A percentile compares a stretch with the other conserved stretches of the same genome.
These are phyloP conservation scores for Apiotrichum veenhuisii DNA, from an alignment of 1,284 basidiomycete genomes.

Conservation along the genomic window DNA sequence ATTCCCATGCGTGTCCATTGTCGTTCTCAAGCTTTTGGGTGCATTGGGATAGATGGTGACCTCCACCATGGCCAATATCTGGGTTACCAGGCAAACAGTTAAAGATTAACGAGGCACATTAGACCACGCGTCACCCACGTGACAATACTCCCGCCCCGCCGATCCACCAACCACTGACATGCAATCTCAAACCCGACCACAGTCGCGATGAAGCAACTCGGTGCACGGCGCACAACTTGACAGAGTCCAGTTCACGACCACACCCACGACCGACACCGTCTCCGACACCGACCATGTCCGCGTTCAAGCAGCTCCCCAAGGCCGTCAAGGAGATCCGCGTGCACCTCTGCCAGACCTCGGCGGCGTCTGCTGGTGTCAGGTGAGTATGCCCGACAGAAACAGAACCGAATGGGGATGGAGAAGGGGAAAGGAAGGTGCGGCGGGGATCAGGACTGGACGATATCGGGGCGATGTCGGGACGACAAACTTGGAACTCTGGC, in stretches of 20 bases:
- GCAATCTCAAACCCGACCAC: neutral
- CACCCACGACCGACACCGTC: neutral
- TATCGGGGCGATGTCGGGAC: no score
- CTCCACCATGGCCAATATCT: no score
- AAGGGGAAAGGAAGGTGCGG: neutral
- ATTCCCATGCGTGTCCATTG: no score
- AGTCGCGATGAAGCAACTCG: no score
- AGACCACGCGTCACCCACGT: neutral
- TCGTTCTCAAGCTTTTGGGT: no score
- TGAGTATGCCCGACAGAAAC: no score
- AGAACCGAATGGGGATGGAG: neutral
- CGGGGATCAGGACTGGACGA: no score
- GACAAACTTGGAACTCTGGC: no score
- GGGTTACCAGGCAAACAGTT: no score
- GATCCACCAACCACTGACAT: neutral
- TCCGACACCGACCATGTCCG: conserved; percentile 27
- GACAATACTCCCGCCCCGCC: neutral
- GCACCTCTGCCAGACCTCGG: conserved; percentile 75
- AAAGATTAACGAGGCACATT: no score
- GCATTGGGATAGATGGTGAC: no score
- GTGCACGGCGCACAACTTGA: no score
- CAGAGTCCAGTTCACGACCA: neutral
- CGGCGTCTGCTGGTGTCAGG: conserved; percentile 78
- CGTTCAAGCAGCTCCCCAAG: conserved; percentile 74
- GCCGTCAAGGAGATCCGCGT: conserved; percentile 81